Conservation (phyloP, 2,329 filamentous ascomycete genomes). For the Chrysoporthe austroafricana region DNA sequence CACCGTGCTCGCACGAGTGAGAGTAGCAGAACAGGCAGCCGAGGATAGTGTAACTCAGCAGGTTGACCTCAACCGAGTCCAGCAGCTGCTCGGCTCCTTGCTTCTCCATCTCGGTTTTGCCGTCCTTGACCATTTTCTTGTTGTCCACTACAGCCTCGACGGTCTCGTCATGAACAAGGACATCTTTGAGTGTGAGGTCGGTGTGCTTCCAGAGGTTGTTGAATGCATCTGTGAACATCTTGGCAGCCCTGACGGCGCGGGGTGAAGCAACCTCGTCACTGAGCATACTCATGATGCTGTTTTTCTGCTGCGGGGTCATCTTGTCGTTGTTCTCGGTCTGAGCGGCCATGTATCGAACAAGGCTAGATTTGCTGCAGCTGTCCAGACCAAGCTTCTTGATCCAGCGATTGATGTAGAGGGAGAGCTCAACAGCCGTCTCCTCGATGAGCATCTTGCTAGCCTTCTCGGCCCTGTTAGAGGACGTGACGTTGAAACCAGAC, state of each 20-base stretch:
- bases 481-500: slow-evolving; percentile 54
- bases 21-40: slow-evolving; percentile 64
- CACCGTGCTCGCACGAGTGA: slow-evolving; percentile 65
- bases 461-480: slow-evolving; percentile 56
- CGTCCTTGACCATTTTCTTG: slow-evolving; percentile 57
- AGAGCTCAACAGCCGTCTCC: slow-evolving; percentile 55
- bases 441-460: slow-evolving; percentile 52
- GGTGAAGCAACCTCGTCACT: slow-evolving; percentile 48
- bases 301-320: slow-evolving; percentile 60
- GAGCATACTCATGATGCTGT: slow-evolving; percentile 53
- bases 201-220: slow-evolving; percentile 56
- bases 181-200: slow-evolving; percentile 54
- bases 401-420: slow-evolving; percentile 60
- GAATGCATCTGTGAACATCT: slow-evolving; percentile 61
- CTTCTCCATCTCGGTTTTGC: slow-evolving; percentile 40
- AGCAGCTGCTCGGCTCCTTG: slow-evolving; percentile 43
- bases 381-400: slow-evolving; percentile 53
- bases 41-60: slow-evolving; percentile 59
- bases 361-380: slow-evolving; percentile 54
- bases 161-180: slow-evolving; percentile 57
- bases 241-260: slow-evolving; percentile 47
- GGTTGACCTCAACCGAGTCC: slow-evolving; percentile 48
- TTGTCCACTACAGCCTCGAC: slow-evolving; percentile 58
- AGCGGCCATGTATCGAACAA: slow-evolving; percentile 58
- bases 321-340: slow-evolving; percentile 49